A percentile compares a stretch with the other conserved stretches of the same genome.
phyloP scores from a whole-genome alignment of 2,329 filamentous ascomycete species.

The Fusarium sp. region DNA sequence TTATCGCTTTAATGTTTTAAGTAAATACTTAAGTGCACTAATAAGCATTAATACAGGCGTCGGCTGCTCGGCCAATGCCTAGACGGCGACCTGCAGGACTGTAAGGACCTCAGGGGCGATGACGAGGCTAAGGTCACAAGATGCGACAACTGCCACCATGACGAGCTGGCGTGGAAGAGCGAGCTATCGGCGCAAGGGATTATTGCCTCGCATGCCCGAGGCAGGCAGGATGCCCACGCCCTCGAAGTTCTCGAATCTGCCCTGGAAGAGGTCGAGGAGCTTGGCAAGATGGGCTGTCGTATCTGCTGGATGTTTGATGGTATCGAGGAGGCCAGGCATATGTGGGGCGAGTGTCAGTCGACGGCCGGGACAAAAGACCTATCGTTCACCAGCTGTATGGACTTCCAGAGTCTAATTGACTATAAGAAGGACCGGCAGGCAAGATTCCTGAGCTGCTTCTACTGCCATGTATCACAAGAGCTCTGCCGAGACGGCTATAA shows the following conservation, averaged over 20 bases:
- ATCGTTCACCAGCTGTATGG: too few relatives aligned
- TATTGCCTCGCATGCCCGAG: neutral
- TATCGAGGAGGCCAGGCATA: neutral
- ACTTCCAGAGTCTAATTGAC: too few relatives aligned
- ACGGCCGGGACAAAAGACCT: too few relatives aligned
- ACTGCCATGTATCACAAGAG: too few relatives aligned
- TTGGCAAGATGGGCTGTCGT: neutral
- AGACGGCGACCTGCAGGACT: slow-evolving; percentile 5
- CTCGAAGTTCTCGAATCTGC: neutral
- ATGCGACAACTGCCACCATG: slow-evolving; percentile 7
- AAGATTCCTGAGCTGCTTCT: too few relatives aligned
- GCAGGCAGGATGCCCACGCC: neutral
- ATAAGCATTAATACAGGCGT: too few relatives aligned
- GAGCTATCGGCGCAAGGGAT: slow-evolving; percentile 3
- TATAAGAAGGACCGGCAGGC: too few relatives aligned
- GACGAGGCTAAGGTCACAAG: neutral
- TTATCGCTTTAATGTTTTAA: too few relatives aligned
- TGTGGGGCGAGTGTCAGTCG: neutral
- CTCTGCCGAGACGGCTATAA: too few relatives aligned
- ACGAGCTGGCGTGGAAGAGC: slow-evolving; percentile 7
- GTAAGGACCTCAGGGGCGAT: slow-evolving; percentile 10
- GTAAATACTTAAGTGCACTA: too few relatives aligned
- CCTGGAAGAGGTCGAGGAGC: neutral
- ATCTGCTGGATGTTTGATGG: slow-evolving; percentile 1
- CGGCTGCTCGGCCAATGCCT: neutral